phyloP scores from a whole-genome alignment of 371 early-diverging fungal species.

The Mortierella sp. region DNA sequence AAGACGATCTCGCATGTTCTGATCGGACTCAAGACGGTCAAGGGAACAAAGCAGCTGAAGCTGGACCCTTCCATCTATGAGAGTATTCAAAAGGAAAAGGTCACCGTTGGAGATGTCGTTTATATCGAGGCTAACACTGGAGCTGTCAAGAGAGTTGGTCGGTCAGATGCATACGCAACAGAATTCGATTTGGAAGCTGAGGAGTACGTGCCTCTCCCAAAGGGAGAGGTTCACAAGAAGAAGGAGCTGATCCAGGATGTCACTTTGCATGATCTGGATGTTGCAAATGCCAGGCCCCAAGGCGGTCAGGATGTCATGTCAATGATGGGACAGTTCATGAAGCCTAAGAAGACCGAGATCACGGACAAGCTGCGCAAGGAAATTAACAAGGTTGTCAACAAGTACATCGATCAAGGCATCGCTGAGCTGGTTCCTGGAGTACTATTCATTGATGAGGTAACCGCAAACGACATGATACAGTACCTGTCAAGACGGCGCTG shows the following conservation, averaged over 20 bases:
- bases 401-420: slow-evolving; percentile 98
- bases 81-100: slow-evolving; percentile 96
- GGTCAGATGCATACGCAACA: slow-evolving; percentile 95
- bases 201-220: slow-evolving; percentile 97
- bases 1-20: slow-evolving; percentile 96
- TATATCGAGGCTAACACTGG: slow-evolving; percentile 99
- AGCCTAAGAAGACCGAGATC: slow-evolving; percentile 98
- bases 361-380: slow-evolving; percentile 97
- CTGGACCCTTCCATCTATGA: slow-evolving; percentile 93
- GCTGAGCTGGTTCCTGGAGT: slow-evolving; percentile 98
- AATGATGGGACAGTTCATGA: slow-evolving; percentile 96
- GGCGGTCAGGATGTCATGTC: slow-evolving; percentile 98
- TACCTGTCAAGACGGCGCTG: neutral
- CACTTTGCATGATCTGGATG: slow-evolving; percentile 98
- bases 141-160: slow-evolving; percentile 97
- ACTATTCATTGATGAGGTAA: slow-evolving; percentile 95
- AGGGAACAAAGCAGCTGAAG: slow-evolving; percentile 98
- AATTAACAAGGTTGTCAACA: slow-evolving; percentile 99
- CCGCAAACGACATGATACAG: neutral
- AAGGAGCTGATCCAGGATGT: slow-evolving; percentile 98
- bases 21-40: slow-evolving; percentile 97
- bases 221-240: slow-evolving; percentile 99
- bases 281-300: slow-evolving; percentile 97
- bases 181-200: slow-evolving; percentile 98
- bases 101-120: slow-evolving; percentile 97